A percentile compares a stretch with the other conserved stretches of the same genome.
Conservation (phyloP, 2,329 filamentous ascomycete species). For the Paraconiothyrium brasiliense region DNA sequence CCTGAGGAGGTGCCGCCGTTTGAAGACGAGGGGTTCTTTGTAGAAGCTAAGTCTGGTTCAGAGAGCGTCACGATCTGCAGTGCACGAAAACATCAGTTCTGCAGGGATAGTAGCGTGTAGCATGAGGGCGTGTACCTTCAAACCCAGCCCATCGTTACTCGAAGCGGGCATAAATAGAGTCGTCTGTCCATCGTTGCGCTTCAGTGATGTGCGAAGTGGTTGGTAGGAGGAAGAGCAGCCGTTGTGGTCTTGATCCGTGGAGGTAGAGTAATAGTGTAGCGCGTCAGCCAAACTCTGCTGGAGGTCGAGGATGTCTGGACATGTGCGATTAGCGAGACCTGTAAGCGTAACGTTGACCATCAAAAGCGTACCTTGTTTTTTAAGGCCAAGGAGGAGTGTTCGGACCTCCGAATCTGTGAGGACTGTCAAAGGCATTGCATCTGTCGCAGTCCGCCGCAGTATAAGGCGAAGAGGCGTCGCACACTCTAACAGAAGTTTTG, state of each 20-base stretch:
- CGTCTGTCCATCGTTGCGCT: constrained; percentile 67
- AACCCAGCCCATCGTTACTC: constrained; percentile 66
- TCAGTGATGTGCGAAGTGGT: constrained; percentile 68
- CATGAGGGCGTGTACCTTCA: constrained; percentile 55
- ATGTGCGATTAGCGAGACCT: neutral
- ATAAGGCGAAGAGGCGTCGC: neutral
- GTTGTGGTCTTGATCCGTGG: constrained; percentile 63
- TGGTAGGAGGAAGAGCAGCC: constrained; percentile 69
- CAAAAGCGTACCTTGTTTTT: constrained; percentile 52
- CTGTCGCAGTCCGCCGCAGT: constrained; percentile 1
- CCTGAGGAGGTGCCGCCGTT: constrained; percentile 28
- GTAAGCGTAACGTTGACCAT: neutral
- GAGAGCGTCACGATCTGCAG: constrained; percentile 64
- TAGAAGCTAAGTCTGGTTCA: constrained; percentile 38
- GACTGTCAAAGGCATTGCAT: constrained; percentile 67
- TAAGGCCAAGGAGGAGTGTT: constrained; percentile 64
- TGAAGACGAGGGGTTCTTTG: constrained; percentile 29
- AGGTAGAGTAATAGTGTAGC: constrained; percentile 71
- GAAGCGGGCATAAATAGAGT: constrained; percentile 75
- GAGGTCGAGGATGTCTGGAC: constrained; percentile 62
- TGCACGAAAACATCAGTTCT: neutral
- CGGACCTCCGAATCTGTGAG: constrained; percentile 66
- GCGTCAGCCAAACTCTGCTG: constrained; percentile 68
- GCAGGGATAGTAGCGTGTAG: neutral
- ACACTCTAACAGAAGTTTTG: neutral